Percentiles rank a stretch among this genome's conserved stretches.
These are phyloP conservation scores for Volvox carteri DNA, from an alignment of 163 green algal genomes.

Conservation along the genomic window DNA sequence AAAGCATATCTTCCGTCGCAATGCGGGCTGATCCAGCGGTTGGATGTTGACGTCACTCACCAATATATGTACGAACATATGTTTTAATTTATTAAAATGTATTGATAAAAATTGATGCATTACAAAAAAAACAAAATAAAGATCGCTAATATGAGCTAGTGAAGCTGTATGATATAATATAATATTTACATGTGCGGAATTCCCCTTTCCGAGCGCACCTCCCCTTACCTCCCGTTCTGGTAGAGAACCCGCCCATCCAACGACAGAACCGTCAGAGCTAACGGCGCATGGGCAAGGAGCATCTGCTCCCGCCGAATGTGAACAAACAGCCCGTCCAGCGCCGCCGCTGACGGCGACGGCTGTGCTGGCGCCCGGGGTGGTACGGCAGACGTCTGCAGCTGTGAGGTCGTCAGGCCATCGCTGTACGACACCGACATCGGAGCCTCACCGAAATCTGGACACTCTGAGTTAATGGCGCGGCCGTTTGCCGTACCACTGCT, in stretches of 20 bases:
- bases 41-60: too few species aligned
- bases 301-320: conserved; percentile 18
- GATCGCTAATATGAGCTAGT: background rate
- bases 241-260: conserved; percentile 12
- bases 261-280: background rate
- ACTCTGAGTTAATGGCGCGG: too few species aligned
- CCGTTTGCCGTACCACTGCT: background rate
- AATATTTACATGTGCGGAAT: background rate
- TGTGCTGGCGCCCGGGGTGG: too few species aligned
- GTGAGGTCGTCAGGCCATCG: too few species aligned
- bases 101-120: too few species aligned
- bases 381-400: background rate
- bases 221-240: conserved; percentile 47
- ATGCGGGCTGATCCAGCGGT: too few species aligned
- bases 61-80: too few species aligned
- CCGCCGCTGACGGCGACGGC: background rate
- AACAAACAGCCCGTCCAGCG: background rate
- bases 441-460: too few species aligned
- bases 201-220: background rate
- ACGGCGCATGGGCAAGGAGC: conserved; percentile 24
- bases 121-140: background rate
- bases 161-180: background rate
- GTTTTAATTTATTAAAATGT: too few species aligned
- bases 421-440: too few species aligned
- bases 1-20: too few species aligned